Percentiles rank a stretch among this genome's conserved stretches.
These are phyloP conservation scores for Colletotrichum sojae DNA, from an alignment of 2,329 filamentous ascomycete genomes.

Conservation along the genomic window DNA sequence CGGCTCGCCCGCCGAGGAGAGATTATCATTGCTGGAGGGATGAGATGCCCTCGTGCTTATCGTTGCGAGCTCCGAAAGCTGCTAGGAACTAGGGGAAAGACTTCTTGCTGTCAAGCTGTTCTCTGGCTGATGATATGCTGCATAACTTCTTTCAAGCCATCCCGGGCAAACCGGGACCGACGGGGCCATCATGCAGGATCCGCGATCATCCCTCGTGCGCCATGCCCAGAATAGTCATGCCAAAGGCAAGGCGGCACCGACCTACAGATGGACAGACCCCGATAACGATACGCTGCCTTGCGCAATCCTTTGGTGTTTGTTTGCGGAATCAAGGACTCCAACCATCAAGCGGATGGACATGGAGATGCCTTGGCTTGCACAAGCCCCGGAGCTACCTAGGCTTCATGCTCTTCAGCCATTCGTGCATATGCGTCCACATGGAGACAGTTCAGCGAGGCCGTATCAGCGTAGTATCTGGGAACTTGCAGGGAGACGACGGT, in stretches of 20 bases:
- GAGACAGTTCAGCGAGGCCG: not conserved
- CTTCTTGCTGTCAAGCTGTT: no score
- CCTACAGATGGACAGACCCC: not conserved
- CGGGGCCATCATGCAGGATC: slow-evolving; percentile 18
- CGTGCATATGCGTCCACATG: not conserved
- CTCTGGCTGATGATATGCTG: not conserved
- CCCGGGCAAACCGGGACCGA: slow-evolving; percentile 2
- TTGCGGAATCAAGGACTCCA: not conserved
- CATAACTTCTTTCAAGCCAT: not conserved
- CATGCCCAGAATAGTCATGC: slow-evolving; percentile 27
- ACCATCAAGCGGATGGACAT: not conserved
- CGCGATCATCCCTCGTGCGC: slow-evolving; percentile 31
- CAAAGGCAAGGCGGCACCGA: slow-evolving; percentile 3
- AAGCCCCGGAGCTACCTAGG: not conserved
- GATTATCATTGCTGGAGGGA: slow-evolving; percentile 17
- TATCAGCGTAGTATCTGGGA: not conserved
- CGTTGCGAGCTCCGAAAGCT: slow-evolving; percentile 5
- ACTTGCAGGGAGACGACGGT: not conserved
- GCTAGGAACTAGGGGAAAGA: not conserved
- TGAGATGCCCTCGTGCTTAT: not conserved
- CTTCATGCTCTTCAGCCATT: not conserved
- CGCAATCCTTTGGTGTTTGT: not conserved
- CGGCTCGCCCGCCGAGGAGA: slow-evolving; percentile 13
- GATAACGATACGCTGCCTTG: slow-evolving; percentile 29
- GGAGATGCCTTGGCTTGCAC: not conserved